A percentile compares a stretch with the other conserved stretches of the same genome.
These are phyloP conservation scores for Isabelozyma gotoi DNA, from an alignment of 805 yeast genomes.

Conservation along the genomic window DNA sequence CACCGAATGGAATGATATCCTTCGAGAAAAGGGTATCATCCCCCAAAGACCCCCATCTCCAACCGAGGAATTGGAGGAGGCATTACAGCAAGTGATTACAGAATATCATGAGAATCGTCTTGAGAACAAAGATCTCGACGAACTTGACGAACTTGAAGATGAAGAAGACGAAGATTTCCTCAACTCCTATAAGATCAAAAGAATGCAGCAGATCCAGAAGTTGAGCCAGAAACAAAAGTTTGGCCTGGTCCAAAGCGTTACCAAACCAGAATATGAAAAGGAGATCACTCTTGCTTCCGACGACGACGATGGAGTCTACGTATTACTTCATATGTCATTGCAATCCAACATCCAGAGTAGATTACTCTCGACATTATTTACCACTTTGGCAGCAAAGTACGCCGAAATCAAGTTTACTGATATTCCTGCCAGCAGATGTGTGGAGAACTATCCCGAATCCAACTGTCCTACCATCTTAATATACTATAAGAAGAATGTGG, in stretches of 20 bases:
- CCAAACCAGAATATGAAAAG: constrained; percentile 82
- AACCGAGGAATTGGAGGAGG: constrained; percentile 81
- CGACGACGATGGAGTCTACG: constrained; percentile 42
- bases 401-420: constrained; percentile 88
- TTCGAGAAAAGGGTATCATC: constrained; percentile 84
- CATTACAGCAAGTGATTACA: constrained; percentile 76
- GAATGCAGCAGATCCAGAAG: constrained; percentile 71
- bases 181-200: constrained; percentile 69
- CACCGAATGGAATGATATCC: constrained; percentile 98
- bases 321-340: constrained; percentile 74
- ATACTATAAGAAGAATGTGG: constrained; percentile 74
- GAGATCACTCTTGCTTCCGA: constrained; percentile 84
- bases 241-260: constrained; percentile 75
- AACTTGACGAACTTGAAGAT: constrained; percentile 83
- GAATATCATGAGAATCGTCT: constrained; percentile 81
- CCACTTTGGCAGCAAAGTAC: constrained; percentile 61
- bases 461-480: constrained; percentile 91
- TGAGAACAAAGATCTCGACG: constrained; percentile 74
- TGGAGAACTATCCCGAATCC: constrained; percentile 85
- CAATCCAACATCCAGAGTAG: constrained; percentile 73
- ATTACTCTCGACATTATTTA: constrained; percentile 59
- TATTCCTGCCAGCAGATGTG: constrained; percentile 86
- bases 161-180: constrained; percentile 93
- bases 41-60: constrained; percentile 93
- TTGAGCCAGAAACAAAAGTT: constrained; percentile 58